Evolutionary conservation across 2,329 filamentous ascomycete genomes (phyloP), one percentile per base, ranked within the genome.

Genomic region (Truncatella angustata): DNA sequence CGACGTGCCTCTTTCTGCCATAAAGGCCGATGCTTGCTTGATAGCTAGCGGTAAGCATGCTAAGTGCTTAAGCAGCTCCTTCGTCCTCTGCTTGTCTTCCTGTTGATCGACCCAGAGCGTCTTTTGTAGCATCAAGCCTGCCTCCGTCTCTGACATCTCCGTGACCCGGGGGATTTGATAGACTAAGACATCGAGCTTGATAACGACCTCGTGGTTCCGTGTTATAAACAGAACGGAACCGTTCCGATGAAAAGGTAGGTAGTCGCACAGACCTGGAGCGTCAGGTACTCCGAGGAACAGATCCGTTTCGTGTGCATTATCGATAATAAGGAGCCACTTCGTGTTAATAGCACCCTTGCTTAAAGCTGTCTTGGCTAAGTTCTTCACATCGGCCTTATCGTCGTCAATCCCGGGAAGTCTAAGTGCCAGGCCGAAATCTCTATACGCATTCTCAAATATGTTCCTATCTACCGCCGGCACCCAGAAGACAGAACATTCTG

Each of bases 281-380:
- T 46, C 4, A 2, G n/a, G 5, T 3, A 4, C 16, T 3, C 9
- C 58, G 36, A 66, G 61, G 1, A 71, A 52, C 1, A 73, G 50
- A 1, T 64, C 51, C 1, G 30, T 51, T 47, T 77, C 70, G 50
- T 77, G 71, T 9, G 69, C 70, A 47, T 76, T 77, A 49, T 77
- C 73, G 12, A 77, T 49, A 36, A 77, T 59, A 36, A 77, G 50
- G 1, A 76, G 58, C 73, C 71, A 76, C n/a, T n/a, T n/a, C n/a
- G n/a, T n/a, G 3, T 54, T 51, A 4, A 61, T 60, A 3, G 32
- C 50, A 16, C 39, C 52, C 4, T 53, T 49, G 35, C 60, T 66
- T 4, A 75, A 52, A 10, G 58, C 57, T 7, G 44, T 42, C 28
- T 68, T 67, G 9, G 76, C 66, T 4, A 72, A 60, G 12, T 40